Conservation (phyloP, 345 rosid species). For the Stellera chamaejasme region DNA sequence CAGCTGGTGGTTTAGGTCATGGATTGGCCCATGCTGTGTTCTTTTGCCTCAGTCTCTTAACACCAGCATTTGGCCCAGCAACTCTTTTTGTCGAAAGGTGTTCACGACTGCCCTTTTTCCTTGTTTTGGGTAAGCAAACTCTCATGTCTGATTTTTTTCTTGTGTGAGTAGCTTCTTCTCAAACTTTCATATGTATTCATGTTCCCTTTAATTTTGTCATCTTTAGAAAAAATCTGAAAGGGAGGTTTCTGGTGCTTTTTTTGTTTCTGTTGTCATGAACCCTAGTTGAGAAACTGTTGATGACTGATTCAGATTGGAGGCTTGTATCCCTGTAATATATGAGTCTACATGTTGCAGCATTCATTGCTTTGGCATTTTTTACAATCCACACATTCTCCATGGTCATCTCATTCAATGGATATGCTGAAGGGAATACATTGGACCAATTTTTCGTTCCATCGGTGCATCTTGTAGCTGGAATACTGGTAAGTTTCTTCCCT, state of each 20-base stretch:
- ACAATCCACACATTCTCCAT: constrained; percentile 94
- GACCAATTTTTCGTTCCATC: constrained; percentile 76
- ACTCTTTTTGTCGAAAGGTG: constrained; percentile 71
- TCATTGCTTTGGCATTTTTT: constrained; percentile 82
- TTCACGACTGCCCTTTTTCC: constrained; percentile 81
- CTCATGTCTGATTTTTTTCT: not conserved
- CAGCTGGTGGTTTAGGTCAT: constrained; percentile 99
- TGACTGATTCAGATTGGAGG: not conserved
- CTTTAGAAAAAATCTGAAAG: not conserved
- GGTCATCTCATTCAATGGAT: constrained; percentile 91
- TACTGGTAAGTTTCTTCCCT: constrained; percentile 47
- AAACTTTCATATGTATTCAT: constrained; percentile 2
- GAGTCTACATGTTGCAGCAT: constrained; percentile 40
- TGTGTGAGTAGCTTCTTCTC: no score
- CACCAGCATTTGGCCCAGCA: constrained; percentile 97
- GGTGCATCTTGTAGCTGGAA: constrained; percentile 78
- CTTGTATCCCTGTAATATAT: not conserved
- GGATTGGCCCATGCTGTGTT: constrained; percentile 98
- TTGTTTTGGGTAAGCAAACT: constrained; percentile 70
- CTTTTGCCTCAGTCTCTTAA: constrained; percentile 88
- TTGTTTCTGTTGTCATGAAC: not conserved
- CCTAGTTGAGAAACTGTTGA: not conserved
- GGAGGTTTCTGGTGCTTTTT: not conserved
- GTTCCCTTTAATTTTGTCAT: not conserved
- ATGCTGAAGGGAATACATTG: constrained; percentile 77